Evolutionary conservation across 306 rosid genomes (phyloP).

Genomic region (Benincasa hispida): DNA sequence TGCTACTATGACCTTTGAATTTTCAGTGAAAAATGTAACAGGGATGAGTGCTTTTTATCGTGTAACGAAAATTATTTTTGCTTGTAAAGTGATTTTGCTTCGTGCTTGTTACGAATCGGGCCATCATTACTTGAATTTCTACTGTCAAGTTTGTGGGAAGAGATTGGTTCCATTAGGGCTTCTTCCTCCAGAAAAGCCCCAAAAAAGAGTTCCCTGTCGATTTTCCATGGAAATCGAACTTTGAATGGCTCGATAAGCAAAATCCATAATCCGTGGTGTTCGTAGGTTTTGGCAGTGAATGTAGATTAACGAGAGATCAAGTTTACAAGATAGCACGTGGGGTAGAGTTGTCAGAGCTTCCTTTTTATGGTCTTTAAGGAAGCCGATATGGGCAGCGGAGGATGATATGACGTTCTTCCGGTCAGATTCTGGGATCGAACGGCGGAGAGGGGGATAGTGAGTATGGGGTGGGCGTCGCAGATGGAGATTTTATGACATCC

Average conservation of each 20-base stretch:
- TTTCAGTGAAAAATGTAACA: not conserved
- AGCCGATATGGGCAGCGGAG: conserved; percentile 2
- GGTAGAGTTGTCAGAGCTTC: not conserved
- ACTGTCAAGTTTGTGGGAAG: not conserved
- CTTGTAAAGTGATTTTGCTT: not conserved
- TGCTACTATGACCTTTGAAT: not conserved
- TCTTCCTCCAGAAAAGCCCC: not conserved
- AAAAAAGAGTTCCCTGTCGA: not conserved
- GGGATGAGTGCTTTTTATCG: not conserved
- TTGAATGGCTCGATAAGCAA: conserved; percentile 6
- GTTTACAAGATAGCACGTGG: conserved; percentile 11
- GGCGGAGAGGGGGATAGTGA: conserved; percentile 13
- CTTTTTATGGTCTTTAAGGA: not conserved
- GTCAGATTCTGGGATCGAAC: conserved; percentile 15
- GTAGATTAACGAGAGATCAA: conserved; percentile 18
- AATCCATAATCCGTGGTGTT: conserved; percentile 18
- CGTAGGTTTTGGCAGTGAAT: conserved; percentile 38
- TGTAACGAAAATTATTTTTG: no score
- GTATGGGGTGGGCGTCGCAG: conserved; percentile 28
- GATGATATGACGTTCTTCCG: conserved; percentile 11
- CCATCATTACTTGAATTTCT: not conserved
- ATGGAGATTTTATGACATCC: conserved; percentile 22
- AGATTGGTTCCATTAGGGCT: not conserved
- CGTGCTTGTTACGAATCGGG: not conserved
- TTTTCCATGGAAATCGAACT: not conserved